These are phyloP conservation scores for Coccomyxa subellipsoidea DNA, from an alignment of 163 green algal genomes.

Conservation along the genomic window DNA sequence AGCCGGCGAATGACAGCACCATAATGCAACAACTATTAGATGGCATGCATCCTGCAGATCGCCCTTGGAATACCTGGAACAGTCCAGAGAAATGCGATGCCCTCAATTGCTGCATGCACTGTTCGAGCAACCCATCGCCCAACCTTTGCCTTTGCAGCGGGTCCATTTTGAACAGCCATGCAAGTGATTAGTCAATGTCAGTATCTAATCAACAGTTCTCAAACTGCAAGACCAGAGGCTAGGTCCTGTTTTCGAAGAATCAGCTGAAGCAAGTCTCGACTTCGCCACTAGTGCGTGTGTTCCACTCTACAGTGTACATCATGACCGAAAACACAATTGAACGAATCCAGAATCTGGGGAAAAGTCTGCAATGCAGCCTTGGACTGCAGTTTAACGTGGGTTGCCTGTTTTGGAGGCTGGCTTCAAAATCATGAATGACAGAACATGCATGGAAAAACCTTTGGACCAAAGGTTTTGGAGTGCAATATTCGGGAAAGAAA, in stretches of 20 bases:
- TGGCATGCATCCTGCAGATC: too few species aligned
- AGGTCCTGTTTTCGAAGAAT: neutral
- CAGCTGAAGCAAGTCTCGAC: too few species aligned
- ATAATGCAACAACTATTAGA: too few species aligned
- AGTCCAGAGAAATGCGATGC: conserved; percentile 3
- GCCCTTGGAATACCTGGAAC: neutral
- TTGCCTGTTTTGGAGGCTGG: neutral
- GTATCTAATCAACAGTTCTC: neutral
- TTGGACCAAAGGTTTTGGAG: neutral
- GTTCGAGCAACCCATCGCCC: neutral
- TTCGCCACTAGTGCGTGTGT: too few species aligned
- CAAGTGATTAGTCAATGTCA: neutral
- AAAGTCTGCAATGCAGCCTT: neutral
- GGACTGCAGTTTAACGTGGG: neutral
- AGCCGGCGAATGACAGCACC: too few species aligned
- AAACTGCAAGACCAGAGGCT: neutral
- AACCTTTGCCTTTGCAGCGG: neutral
- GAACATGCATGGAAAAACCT: too few species aligned
- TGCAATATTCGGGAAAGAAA: too few species aligned
- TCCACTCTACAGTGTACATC: too few species aligned
- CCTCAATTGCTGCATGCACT: conserved; percentile 9
- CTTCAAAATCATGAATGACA: neutral
- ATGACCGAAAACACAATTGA: too few species aligned
- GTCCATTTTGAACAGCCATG: neutral
- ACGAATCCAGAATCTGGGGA: too few species aligned